These are phyloP conservation scores for Salix brachista DNA, from an alignment of 345 rosid genomes.

Conservation along the genomic window DNA sequence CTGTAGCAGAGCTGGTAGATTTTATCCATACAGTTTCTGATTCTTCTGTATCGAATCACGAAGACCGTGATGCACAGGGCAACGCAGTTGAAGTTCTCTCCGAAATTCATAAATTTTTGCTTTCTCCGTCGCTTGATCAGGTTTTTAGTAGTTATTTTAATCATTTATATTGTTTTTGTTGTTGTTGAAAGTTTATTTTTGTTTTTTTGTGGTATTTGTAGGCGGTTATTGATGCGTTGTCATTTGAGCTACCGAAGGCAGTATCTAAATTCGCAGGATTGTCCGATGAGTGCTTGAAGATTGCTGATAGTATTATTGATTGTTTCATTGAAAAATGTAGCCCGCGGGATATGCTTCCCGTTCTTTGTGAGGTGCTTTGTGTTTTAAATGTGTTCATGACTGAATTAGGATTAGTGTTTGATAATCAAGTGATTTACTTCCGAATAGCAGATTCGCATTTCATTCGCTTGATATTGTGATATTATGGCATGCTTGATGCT, in stretches of 20 bases:
- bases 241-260: constrained; percentile 69
- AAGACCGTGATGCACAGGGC: constrained; percentile 27
- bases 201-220: constrained; percentile 16
- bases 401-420: too few relatives aligned
- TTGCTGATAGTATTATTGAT: constrained; percentile 46
- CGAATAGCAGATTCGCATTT: too few relatives aligned
- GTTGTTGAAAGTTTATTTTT: neutral
- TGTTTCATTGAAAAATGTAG: constrained; percentile 47
- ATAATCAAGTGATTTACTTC: too few relatives aligned
- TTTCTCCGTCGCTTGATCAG: constrained; percentile 53
- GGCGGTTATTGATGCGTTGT: constrained; percentile 60
- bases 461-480: neutral
- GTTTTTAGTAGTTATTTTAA: constrained; percentile 20
- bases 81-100: constrained; percentile 44
- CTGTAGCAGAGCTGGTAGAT: constrained; percentile 40
- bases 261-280: constrained; percentile 53
- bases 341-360: constrained; percentile 80
- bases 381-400: too few relatives aligned
- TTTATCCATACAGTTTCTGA: constrained; percentile 46
- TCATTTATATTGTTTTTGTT: neutral
- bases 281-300: constrained; percentile 45
- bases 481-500: too few relatives aligned
- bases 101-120: constrained; percentile 31
- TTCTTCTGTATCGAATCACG: constrained; percentile 26
- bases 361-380: constrained; percentile 71